Conservation (phyloP, 1,284 basidiomycete species). For the Puccinia novopanici region DNA sequence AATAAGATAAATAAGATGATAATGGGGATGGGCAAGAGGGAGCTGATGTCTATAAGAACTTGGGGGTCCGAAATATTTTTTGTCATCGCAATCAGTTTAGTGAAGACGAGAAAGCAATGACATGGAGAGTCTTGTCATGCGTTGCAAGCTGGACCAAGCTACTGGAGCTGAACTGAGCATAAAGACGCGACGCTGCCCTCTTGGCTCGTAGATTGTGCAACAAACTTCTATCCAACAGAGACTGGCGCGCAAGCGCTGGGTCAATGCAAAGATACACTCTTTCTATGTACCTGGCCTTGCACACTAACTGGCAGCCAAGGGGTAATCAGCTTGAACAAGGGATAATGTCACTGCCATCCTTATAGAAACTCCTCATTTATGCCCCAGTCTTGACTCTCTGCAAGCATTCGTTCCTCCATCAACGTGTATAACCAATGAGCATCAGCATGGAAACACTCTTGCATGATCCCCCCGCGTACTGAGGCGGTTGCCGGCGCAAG, state of each 20-base stretch:
- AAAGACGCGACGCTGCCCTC: background rate
- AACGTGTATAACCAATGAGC: too few species aligned
- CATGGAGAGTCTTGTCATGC: too few species aligned
- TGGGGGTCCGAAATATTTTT: too few species aligned
- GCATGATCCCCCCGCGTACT: too few species aligned
- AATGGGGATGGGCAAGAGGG: background rate
- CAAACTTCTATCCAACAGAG: constrained; percentile 19
- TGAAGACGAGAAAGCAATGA: constrained; percentile 11
- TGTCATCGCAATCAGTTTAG: background rate
- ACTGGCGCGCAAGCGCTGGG: background rate
- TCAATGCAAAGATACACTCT: background rate
- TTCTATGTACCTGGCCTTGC: background rate
- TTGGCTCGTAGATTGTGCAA: constrained; percentile 11
- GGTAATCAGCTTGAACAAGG: background rate
- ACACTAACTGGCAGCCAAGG: constrained; percentile 20
- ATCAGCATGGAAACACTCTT: too few species aligned
- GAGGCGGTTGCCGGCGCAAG: too few species aligned
- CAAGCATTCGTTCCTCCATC: too few species aligned
- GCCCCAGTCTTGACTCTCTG: too few species aligned
- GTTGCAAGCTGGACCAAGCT: constrained; percentile 9
- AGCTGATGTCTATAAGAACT: background rate
- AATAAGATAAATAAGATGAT: constrained; percentile 1
- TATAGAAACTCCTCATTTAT: too few species aligned
- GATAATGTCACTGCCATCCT: background rate
- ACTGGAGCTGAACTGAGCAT: constrained; percentile 9